These are phyloP conservation scores for Daedaleopsis nitida DNA, from an alignment of 768 basidiomycete species.

Conservation along the genomic window DNA sequence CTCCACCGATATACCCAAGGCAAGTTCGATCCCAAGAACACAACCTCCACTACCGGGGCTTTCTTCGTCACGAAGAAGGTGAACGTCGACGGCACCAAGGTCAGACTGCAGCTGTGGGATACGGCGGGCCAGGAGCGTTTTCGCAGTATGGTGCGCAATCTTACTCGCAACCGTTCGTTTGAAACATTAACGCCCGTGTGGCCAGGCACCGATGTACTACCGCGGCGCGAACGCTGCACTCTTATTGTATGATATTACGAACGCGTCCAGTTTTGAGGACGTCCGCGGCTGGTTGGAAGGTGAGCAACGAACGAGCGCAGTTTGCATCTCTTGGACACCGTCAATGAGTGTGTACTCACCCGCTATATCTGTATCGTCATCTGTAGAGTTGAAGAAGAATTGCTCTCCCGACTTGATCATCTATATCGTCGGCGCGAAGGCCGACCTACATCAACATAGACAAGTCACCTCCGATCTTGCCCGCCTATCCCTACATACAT, in stretches of 20 bases:
- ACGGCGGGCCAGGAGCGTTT: conserved; percentile 94
- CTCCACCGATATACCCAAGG: conserved; percentile 89
- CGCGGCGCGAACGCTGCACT: conserved; percentile 94
- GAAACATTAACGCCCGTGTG: conserved; percentile 12
- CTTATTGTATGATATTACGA: conserved; percentile 94
- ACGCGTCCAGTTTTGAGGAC: conserved; percentile 84
- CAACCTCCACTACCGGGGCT: conserved; percentile 89
- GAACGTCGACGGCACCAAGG: conserved; percentile 79
- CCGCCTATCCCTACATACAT: conserved; percentile 79
- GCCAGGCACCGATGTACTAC: conserved; percentile 94
- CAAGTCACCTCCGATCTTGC: conserved; percentile 83
- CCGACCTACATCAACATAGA: conserved; percentile 70
- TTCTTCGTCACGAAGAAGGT: conserved; percentile 95
- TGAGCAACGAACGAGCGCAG: conserved; percentile 30
- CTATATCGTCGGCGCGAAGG: conserved; percentile 94
- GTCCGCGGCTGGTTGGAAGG: conserved; percentile 92
- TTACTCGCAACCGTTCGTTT: conserved; percentile 1
- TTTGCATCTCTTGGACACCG: conserved; percentile 3
- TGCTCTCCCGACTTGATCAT: conserved; percentile 87
- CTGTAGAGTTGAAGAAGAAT: conserved; percentile 85
- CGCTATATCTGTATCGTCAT: conserved; percentile 1
- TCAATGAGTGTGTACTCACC: neutral
- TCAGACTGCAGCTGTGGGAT: conserved; percentile 89
- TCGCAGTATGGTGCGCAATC: conserved; percentile 70
- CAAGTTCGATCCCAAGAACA: conserved; percentile 86